Evolutionary conservation across 169 alveolate species (phyloP), one percentile per base, ranked within the genome.

Genomic region (Plasmodium falciparum): DNA sequence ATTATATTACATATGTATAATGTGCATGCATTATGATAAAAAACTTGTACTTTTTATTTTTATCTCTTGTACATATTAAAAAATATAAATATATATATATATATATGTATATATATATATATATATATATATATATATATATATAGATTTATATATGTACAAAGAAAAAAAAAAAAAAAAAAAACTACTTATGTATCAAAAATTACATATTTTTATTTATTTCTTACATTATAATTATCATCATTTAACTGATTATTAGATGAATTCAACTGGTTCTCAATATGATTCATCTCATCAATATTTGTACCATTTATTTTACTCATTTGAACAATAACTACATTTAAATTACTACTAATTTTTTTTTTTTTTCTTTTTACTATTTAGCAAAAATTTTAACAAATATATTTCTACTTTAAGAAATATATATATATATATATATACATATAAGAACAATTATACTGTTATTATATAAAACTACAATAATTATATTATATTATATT

Each of bases 281-380:
- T 56, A 56, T 33, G 69, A 49, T 24, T 86, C 54, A 47, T 86
- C 13, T 70, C 88, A 59, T 86, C 67, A 86, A 67, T 26, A 66
- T 70, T 54, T 74, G 80, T 39, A 66, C 88, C 88, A 86, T 86
- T 86, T 74, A 74, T 69, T 74, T 86, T 86, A 70, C 66, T 69
- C 74, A 65, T 86, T 22, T 54, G 80, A 86, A 70, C 39, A 43
- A 17, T 43, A 61, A 58, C 66, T 63, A 70, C 78, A 70, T 70
- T 33, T 74, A 65, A 74, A 24, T 22, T 3, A 11, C 75, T 45
- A 13, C 59, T 67, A 24, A 11, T 47, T 47, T 72, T 72, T 24
- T 17, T 72, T 13, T 24, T 72, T 72, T 17, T 72, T 4, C 11
- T 72, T 54, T 72, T 72, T 29, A 9, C 26, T 26, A 22, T 39